Conservation (phyloP, 2,329 filamentous ascomycete species). For the Decorospora gaudefroyi region DNA sequence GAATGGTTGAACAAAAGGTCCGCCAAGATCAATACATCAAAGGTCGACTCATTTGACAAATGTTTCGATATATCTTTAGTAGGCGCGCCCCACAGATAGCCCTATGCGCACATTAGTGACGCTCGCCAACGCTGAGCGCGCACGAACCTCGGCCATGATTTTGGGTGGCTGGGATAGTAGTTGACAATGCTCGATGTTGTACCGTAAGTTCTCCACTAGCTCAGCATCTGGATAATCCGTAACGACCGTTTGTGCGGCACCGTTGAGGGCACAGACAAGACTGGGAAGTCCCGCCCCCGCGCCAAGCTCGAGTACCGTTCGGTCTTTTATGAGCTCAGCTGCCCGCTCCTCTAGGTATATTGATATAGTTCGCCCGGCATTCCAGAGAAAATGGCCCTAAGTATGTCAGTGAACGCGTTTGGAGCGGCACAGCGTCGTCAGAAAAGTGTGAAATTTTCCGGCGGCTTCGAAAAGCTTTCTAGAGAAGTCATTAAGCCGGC, state of each 20-base stretch:
- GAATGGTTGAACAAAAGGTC: conserved; percentile 91
- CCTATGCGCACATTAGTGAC: conserved; percentile 51
- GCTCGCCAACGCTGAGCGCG: not conserved
- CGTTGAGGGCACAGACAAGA: conserved; percentile 73
- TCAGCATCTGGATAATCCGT: conserved; percentile 89
- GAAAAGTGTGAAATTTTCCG: not conserved
- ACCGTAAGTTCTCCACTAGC: conserved; percentile 76
- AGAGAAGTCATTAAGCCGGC: conserved; percentile 3
- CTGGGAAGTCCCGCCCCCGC: conserved; percentile 85
- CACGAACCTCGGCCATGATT: conserved; percentile 46
- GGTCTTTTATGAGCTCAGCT: conserved; percentile 62
- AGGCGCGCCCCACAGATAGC: conserved; percentile 82
- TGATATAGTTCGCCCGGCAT: conserved; percentile 78
- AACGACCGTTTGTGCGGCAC: conserved; percentile 70
- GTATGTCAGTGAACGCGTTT: conserved; percentile 21
- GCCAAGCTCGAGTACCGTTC: conserved; percentile 83
- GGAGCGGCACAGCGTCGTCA: not conserved
- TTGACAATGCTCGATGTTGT: conserved; percentile 69
- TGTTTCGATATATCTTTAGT: conserved; percentile 62
- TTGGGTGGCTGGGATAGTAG: conserved; percentile 46
- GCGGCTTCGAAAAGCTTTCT: not conserved
- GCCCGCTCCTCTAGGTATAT: conserved; percentile 75
- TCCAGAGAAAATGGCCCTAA: conserved; percentile 84
- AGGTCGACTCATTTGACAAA: conserved; percentile 58
- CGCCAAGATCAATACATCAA: conserved; percentile 83